Percentiles rank a stretch among this genome's conserved stretches.
phyloP scores from a whole-genome alignment of 257 asterid species.

The Nicotiana otophora region DNA sequence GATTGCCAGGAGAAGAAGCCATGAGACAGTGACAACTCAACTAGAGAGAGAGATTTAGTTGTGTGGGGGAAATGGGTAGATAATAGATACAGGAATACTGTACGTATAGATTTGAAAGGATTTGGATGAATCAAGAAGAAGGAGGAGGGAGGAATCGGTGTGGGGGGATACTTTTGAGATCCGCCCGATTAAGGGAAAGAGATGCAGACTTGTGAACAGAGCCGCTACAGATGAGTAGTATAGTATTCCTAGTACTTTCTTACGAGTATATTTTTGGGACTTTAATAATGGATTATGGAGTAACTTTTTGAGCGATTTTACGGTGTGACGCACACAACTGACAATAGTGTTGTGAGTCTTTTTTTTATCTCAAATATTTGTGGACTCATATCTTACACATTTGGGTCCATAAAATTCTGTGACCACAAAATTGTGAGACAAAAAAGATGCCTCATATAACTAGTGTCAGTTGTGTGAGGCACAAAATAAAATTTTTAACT shows the following conservation, averaged over 20 bases:
- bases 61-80: neutral
- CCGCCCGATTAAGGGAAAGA: neutral
- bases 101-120: neutral
- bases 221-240: neutral
- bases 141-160: neutral
- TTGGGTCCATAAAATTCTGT: no score
- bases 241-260: neutral
- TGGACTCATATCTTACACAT: no score
- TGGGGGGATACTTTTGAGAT: neutral
- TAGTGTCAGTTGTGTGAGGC: no score
- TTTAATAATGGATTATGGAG: neutral
- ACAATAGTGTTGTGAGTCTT: no score
- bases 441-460: no score
- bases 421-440: no score
- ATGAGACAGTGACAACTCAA: neutral
- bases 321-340: no score
- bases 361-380: no score
- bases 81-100: neutral
- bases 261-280: neutral
- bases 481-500: no score
- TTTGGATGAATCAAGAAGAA: neutral
- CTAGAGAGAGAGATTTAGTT: neutral
- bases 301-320: no score
- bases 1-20: constrained; percentile 67
- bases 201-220: constrained; percentile 7